phyloP scores from a whole-genome alignment of 2,329 filamentous ascomycete species.

The Meredithiella fracta region DNA sequence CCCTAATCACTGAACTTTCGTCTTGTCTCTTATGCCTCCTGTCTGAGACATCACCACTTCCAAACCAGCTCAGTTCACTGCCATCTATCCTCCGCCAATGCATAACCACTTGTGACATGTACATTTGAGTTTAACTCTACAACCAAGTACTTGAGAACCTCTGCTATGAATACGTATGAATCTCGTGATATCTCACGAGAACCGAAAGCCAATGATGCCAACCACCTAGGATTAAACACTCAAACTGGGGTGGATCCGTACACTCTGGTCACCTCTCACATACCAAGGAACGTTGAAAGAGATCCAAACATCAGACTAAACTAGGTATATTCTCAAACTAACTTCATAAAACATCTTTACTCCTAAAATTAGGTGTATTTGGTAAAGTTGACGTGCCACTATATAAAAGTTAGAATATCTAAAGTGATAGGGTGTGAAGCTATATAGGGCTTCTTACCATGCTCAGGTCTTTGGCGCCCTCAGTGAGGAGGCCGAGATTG shows the following conservation, averaged over 20 bases:
- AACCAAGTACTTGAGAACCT: no score
- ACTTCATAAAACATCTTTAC: neutral
- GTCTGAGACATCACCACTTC: neutral
- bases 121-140: no score
- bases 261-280: no score
- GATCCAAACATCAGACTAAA: no score
- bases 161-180: no score
- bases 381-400: conserved; percentile 20
- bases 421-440: neutral
- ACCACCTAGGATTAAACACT: no score
- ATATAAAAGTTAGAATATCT: neutral
- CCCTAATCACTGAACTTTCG: conserved; percentile 1
- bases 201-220: no score
- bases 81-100: neutral
- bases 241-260: no score
- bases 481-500: conserved; percentile 22
- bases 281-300: no score
- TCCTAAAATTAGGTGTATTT: conserved; percentile 8
- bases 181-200: no score
- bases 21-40: neutral
- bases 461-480: conserved; percentile 20
- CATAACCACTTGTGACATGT: neutral
- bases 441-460: conserved; percentile 19
- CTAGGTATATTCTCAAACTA: no score
- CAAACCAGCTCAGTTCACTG: neutral